Evolutionary conservation across 306 rosid genomes (phyloP).

Genomic region (Citrullus mucosospermus): DNA sequence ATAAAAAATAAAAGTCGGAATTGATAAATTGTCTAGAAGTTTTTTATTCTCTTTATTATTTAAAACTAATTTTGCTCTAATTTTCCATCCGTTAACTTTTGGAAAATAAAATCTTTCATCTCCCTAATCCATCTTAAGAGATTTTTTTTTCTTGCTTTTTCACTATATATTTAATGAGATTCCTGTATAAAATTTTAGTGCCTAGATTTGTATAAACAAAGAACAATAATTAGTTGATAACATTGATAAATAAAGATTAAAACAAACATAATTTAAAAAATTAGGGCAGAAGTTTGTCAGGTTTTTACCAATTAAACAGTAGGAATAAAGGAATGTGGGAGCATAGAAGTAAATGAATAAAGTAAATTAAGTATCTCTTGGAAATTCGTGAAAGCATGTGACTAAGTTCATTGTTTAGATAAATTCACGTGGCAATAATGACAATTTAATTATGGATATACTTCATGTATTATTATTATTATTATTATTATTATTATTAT

Average conservation of each 20-base stretch:
- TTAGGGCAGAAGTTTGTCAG: background rate
- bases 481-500: no score
- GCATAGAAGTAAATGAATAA: background rate
- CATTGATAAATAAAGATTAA: background rate
- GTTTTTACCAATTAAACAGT: background rate
- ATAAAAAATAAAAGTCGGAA: no score
- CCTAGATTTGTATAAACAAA: background rate
- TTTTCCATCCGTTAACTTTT: no score
- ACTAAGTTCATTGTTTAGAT: background rate
- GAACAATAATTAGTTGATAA: background rate
- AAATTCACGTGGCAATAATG: conserved; percentile 1
- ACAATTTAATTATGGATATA: conserved; percentile 3
- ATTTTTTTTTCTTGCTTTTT: no score
- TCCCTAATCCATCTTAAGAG: no score
- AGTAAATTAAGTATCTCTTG: background rate
- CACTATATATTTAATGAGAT: background rate
- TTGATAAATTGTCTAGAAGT: no score
- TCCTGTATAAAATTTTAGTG: background rate
- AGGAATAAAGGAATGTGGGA: conserved; percentile 3
- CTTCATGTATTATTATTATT: background rate
- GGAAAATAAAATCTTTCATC: no score
- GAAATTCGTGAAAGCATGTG: background rate
- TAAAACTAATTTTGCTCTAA: no score
- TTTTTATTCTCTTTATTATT: no score
- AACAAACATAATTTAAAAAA: background rate